Percentiles rank a stretch among this genome's conserved stretches.
phyloP scores from a whole-genome alignment of 139 green algal genomes.

The Auxenochlorella protothecoides region DNA sequence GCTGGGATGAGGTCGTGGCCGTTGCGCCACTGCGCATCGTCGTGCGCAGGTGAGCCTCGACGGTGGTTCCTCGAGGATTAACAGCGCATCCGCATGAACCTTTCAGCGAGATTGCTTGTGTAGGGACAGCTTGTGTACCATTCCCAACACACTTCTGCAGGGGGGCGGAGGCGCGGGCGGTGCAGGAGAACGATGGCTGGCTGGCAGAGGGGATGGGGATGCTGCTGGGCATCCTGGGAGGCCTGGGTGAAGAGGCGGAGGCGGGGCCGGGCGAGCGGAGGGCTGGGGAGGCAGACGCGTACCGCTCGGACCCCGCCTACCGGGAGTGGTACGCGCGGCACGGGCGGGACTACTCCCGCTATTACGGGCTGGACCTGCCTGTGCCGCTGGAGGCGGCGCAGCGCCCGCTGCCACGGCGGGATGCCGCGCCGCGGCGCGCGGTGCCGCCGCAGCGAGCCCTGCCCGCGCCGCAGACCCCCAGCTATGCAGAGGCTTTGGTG shows the following conservation, averaged over 20 bases:
- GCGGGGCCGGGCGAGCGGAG: not conserved
- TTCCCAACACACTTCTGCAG: not conserved
- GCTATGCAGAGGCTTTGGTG: slow-evolving; percentile 6
- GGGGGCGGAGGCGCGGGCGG: slow-evolving; percentile 9
- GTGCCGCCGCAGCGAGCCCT: slow-evolving; percentile 6
- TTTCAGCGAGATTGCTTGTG: not conserved
- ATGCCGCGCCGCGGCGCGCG: not conserved
- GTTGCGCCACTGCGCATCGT: slow-evolving; percentile 10
- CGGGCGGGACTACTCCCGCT: slow-evolving; percentile 6
- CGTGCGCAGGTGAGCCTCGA: slow-evolving; percentile 2
- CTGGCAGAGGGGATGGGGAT: slow-evolving; percentile 3
- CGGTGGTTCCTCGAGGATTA: no score
- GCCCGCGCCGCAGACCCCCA: slow-evolving; percentile 12
- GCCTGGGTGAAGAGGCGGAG: slow-evolving; percentile 1
- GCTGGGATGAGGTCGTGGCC: slow-evolving; percentile 12
- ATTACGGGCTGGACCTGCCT: slow-evolving; percentile 1
- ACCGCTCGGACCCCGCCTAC: slow-evolving; percentile 12
- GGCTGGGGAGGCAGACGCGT: not conserved
- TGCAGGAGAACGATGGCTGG: slow-evolving; percentile 23
- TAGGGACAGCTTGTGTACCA: not conserved
- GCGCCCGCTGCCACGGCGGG: not conserved
- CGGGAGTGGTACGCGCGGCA: slow-evolving; percentile 17
- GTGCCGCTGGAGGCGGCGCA: not conserved
- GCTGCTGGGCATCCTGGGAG: slow-evolving; percentile 7
- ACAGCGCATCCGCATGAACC: no score